Percentiles rank a stretch among this genome's conserved stretches.
phyloP scores from a whole-genome alignment of 2,329 filamentous ascomycete genomes.

The Xylaria sp. region DNA sequence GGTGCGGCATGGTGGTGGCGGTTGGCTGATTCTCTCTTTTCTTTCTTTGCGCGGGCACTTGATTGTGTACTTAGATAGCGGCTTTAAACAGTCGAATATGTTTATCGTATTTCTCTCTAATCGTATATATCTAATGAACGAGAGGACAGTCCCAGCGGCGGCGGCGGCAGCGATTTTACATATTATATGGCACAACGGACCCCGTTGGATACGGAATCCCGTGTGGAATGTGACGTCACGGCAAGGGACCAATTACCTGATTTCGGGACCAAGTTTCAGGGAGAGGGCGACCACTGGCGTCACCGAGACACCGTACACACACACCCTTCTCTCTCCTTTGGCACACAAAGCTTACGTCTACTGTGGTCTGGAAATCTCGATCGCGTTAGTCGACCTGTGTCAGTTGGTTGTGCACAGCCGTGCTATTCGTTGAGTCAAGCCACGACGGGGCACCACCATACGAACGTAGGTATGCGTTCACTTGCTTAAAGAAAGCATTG shows the following conservation, averaged over 20 bases:
- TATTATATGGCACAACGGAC: neutral
- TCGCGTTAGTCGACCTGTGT: slow-evolving; percentile 1
- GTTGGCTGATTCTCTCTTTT: neutral
- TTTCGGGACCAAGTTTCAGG: slow-evolving; percentile 23
- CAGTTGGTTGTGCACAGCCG: no score
- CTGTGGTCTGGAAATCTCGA: slow-evolving; percentile 8
- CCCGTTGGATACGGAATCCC: neutral
- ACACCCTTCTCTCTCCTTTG: no score
- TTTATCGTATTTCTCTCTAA: neutral
- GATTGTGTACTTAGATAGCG: neutral
- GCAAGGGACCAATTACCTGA: slow-evolving; percentile 17
- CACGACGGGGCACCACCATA: neutral
- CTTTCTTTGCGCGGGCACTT: neutral
- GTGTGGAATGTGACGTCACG: slow-evolving; percentile 25
- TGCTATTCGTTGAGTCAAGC: neutral
- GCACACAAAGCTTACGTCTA: neutral
- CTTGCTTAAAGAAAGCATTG: neutral
- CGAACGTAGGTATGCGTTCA: neutral
- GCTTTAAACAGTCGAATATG: no score
- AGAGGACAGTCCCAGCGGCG: no score
- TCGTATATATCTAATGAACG: no score
- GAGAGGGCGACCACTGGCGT: slow-evolving; percentile 20
- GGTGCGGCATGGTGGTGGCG: slow-evolving; percentile 34
- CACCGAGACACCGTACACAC: slow-evolving; percentile 15
- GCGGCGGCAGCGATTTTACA: neutral